phyloP scores from a whole-genome alignment of 768 basidiomycete species.

The Hydnomerulius pinastri region DNA sequence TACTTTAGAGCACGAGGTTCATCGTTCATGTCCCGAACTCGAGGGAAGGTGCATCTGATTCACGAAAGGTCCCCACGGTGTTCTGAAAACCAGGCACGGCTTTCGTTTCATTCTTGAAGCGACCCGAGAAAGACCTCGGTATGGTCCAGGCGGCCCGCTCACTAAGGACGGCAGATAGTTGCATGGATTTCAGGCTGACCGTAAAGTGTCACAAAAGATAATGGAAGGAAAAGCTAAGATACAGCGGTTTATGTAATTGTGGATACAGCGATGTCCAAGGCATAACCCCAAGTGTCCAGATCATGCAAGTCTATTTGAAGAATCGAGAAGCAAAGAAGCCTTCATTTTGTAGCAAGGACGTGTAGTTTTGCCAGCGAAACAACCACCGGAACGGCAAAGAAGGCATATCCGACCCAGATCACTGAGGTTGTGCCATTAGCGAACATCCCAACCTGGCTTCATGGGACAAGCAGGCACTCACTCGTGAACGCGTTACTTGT shows the following conservation, averaged over 20 bases:
- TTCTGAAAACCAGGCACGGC: too few species aligned
- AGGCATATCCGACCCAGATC: conserved; percentile 79
- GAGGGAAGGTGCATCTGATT: too few species aligned
- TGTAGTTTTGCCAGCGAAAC: conserved; percentile 70
- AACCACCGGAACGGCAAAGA: conserved; percentile 70
- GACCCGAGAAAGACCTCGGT: too few species aligned
- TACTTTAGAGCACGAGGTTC: too few species aligned
- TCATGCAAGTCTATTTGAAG: neutral
- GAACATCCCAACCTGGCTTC: neutral
- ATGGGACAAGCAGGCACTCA: conserved; percentile 37
- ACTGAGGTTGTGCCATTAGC: conserved; percentile 43
- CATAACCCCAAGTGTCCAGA: neutral
- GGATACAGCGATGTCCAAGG: conserved; percentile 1
- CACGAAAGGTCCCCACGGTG: too few species aligned
- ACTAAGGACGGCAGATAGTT: neutral
- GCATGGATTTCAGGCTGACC: too few species aligned
- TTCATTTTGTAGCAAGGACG: conserved; percentile 48
- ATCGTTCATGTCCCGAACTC: too few species aligned
- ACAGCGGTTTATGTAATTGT: conserved; percentile 1
- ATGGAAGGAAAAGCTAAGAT: neutral
- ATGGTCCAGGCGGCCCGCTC: too few species aligned
- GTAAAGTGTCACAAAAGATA: too few species aligned
- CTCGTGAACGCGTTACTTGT: conserved; percentile 77
- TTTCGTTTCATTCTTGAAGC: too few species aligned
- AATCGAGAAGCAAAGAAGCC: conserved; percentile 1